Conservation (phyloP, 495 filamentous ascomycete genomes). For the Penicillium psychrofluorescens region DNA sequence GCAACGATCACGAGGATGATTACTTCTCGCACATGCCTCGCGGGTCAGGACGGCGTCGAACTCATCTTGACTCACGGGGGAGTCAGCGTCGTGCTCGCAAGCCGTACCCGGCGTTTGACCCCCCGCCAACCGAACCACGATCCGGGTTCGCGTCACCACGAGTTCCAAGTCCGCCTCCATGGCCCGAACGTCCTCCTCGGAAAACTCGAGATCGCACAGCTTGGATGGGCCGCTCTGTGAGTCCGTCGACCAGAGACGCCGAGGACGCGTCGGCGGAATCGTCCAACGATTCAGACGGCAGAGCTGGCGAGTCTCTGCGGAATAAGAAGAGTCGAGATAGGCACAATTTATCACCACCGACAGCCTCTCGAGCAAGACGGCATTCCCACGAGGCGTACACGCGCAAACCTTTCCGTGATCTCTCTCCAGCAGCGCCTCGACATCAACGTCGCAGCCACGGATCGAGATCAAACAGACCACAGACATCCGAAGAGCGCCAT, state of each 20-base stretch:
- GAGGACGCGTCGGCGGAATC: slow-evolving; percentile 20
- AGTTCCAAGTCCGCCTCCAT: slow-evolving; percentile 26
- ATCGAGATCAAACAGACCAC: slow-evolving; percentile 8
- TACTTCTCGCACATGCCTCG: slow-evolving; percentile 11
- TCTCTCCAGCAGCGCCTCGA: slow-evolving; percentile 19
- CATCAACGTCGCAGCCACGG: slow-evolving; percentile 12
- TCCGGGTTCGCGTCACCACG: slow-evolving; percentile 21
- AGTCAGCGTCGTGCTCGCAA: slow-evolving; percentile 14
- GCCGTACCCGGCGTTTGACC: slow-evolving; percentile 6
- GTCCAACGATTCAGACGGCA: slow-evolving; percentile 10
- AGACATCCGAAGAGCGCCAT: slow-evolving; percentile 16
- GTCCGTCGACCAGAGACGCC: slow-evolving; percentile 12
- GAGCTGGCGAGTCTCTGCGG: no score
- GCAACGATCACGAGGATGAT: slow-evolving; percentile 28
- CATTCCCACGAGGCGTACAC: slow-evolving; percentile 39
- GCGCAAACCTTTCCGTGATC: slow-evolving; percentile 24
- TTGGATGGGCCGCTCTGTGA: slow-evolving; percentile 13
- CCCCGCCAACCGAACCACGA: slow-evolving; percentile 6
- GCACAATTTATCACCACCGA: slow-evolving; percentile 25
- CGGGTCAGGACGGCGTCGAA: slow-evolving; percentile 12
- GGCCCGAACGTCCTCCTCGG: slow-evolving; percentile 9
- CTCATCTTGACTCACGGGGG: slow-evolving; percentile 10
- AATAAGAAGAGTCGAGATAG: no score
- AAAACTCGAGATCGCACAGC: slow-evolving; percentile 10
- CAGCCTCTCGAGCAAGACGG: slow-evolving; percentile 22